A percentile compares a stretch with the other conserved stretches of the same genome.
Conservation (phyloP, 129 eudicot species). For the Chrysanthemum lavandulifolium region DNA sequence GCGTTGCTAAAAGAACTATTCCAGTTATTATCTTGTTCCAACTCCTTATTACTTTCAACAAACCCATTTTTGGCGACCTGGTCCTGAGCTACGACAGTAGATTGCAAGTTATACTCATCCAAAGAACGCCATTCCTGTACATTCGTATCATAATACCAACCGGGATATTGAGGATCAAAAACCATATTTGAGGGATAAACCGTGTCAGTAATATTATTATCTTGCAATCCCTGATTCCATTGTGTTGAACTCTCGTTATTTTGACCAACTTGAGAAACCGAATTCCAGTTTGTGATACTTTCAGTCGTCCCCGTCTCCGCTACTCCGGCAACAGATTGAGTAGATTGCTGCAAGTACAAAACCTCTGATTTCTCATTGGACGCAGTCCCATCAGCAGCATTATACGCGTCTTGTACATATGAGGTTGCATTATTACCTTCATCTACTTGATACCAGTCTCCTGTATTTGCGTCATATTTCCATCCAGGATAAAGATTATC, state of each 20-base stretch:
- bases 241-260: slow-evolving; percentile 34
- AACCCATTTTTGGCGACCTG: slow-evolving; percentile 47
- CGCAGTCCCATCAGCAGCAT: slow-evolving; percentile 39
- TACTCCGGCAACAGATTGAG: slow-evolving; percentile 48
- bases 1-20: slow-evolving; percentile 34
- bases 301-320: slow-evolving; percentile 60
- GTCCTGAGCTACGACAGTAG: slow-evolving; percentile 41
- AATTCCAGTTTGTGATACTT: slow-evolving; percentile 60
- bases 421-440: slow-evolving; percentile 41
- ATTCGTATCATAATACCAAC: slow-evolving; percentile 85
- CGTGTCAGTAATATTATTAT: slow-evolving; percentile 27
- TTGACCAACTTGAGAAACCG: slow-evolving; percentile 48
- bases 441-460: slow-evolving; percentile 85
- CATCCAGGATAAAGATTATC: slow-evolving; percentile 94
- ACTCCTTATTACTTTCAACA: slow-evolving; percentile 34
- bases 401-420: slow-evolving; percentile 36
- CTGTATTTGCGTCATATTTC: slow-evolving; percentile 65
- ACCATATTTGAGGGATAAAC: slow-evolving; percentile 84
- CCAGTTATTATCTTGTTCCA: slow-evolving; percentile 45
- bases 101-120: slow-evolving; percentile 56
- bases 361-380: slow-evolving; percentile 47
- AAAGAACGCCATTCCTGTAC: slow-evolving; percentile 71
- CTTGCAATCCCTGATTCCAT: slow-evolving; percentile 62
- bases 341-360: slow-evolving; percentile 74
- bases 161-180: slow-evolving; percentile 94